A percentile compares a stretch with the other conserved stretches of the same genome.
Evolutionary conservation across 2,329 filamentous ascomycete species (phyloP).

Genomic region (Monilinia fructigena): DNA sequence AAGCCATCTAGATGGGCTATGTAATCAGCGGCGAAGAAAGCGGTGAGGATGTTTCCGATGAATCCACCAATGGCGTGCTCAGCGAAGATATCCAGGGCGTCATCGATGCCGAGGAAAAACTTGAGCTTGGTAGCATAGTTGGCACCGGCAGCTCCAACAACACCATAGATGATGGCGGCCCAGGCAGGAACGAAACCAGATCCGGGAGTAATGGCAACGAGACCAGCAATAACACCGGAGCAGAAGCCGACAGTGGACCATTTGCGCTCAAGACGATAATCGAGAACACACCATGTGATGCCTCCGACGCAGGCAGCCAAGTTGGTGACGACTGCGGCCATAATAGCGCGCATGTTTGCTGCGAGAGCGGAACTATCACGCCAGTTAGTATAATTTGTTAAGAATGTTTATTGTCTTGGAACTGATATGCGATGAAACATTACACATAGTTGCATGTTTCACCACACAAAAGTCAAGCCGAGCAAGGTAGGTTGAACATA

Average conservation of each 20-base stretch:
- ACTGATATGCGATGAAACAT: slow-evolving; percentile 17
- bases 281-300: slow-evolving; percentile 84
- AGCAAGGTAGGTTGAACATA: slow-evolving; percentile 7
- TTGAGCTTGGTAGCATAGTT: slow-evolving; percentile 93
- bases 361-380: slow-evolving; percentile 60
- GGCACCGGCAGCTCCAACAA: slow-evolving; percentile 72
- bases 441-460: slow-evolving; percentile 6
- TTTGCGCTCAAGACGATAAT: slow-evolving; percentile 85
- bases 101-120: slow-evolving; percentile 76
- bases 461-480: neutral
- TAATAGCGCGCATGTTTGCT: slow-evolving; percentile 79
- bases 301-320: slow-evolving; percentile 80
- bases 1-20: slow-evolving; percentile 77
- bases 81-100: slow-evolving; percentile 85
- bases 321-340: slow-evolving; percentile 85
- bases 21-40: slow-evolving; percentile 80
- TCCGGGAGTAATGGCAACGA: slow-evolving; percentile 85
- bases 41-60: slow-evolving; percentile 76
- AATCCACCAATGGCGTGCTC: slow-evolving; percentile 77
- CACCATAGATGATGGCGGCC: slow-evolving; percentile 77
- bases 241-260: slow-evolving; percentile 95
- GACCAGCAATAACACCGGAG: slow-evolving; percentile 81
- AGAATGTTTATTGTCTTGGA: neutral
- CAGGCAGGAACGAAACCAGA: slow-evolving; percentile 82
- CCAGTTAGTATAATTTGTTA: neutral